Evolutionary conservation across 2,329 filamentous ascomycete species (phyloP).

Genomic region (Dothistroma septosporum): DNA sequence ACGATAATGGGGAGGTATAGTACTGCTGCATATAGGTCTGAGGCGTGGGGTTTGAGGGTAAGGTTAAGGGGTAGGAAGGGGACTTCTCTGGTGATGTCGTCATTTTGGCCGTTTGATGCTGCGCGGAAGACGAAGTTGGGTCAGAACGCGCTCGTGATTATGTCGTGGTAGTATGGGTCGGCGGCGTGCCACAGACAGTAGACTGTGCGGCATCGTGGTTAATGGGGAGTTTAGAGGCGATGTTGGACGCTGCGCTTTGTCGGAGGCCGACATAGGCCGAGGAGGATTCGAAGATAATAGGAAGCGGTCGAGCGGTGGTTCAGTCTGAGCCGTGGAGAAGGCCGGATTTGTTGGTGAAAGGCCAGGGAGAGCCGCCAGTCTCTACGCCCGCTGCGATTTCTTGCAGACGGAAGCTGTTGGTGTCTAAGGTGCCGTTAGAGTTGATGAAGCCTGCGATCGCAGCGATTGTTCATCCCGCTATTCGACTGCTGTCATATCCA

Average conservation of each 20-base stretch:
- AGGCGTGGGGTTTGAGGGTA: conserved; percentile 33
- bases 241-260: neutral
- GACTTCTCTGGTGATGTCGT: conserved; percentile 41
- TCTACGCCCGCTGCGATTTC: conserved; percentile 44
- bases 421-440: neutral
- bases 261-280: conserved; percentile 27
- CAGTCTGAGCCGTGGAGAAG: neutral
- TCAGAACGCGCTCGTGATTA: conserved; percentile 41
- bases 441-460: neutral
- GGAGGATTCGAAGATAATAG: conserved; percentile 18
- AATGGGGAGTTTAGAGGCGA: conserved; percentile 28
- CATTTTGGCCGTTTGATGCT: conserved; percentile 21
- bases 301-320: neutral
- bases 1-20: conserved; percentile 1
- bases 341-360: conserved; percentile 2
- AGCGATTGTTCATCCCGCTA: conserved; percentile 7
- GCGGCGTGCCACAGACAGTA: conserved; percentile 31
- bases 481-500: conserved; percentile 11
- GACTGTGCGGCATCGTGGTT: conserved; percentile 16
- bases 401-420: conserved; percentile 26
- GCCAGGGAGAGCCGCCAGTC: conserved; percentile 35
- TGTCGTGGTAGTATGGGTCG: conserved; percentile 33
- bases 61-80: conserved; percentile 36
- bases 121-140: conserved; percentile 41
- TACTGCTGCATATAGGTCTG: neutral